phyloP scores from a whole-genome alignment of 2,329 filamentous ascomycete species.

The Colletotrichum higginsianum region DNA sequence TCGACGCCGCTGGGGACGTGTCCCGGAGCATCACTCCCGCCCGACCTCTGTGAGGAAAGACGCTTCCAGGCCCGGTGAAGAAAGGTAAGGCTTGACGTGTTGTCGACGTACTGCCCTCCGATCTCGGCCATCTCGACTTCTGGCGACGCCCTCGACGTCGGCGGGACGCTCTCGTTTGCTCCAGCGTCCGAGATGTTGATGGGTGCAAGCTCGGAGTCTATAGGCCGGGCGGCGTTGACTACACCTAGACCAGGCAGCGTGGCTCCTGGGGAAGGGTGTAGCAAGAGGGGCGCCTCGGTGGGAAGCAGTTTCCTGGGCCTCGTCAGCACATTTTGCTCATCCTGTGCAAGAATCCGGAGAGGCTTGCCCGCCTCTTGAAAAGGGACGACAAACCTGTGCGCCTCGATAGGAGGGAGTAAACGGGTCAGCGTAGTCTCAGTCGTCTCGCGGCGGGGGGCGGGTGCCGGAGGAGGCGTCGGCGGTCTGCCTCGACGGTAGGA shows the following conservation, averaged over 20 bases:
- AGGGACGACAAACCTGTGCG: not conserved
- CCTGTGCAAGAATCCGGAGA: not conserved
- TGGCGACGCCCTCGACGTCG: conserved; percentile 44
- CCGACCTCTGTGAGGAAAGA: conserved; percentile 47
- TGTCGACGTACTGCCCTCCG: conserved; percentile 69
- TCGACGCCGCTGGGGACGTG: conserved; percentile 44
- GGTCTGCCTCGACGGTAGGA: conserved; percentile 55
- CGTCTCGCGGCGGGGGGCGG: not conserved
- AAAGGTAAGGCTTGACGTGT: conserved; percentile 69
- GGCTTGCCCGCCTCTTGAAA: not conserved
- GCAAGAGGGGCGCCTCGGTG: not conserved
- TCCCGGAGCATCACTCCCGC: conserved; percentile 46
- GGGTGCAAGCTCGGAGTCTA: not conserved
- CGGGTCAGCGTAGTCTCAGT: not conserved
- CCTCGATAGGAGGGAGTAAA: not conserved
- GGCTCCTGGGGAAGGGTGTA: not conserved
- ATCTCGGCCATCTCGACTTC: conserved; percentile 55
- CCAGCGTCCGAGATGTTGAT: not conserved
- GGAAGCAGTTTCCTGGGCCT: conserved; percentile 15
- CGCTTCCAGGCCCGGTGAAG: conserved; percentile 68
- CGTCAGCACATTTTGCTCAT: not conserved
- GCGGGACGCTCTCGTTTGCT: conserved; percentile 33
- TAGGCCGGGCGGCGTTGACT: conserved; percentile 12
- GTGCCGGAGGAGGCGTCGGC: conserved; percentile 51
- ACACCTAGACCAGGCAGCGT: not conserved